These are phyloP conservation scores for Phalaenopsis equestris DNA, from an alignment of 106 monocot genomes.

Conservation along the genomic window DNA sequence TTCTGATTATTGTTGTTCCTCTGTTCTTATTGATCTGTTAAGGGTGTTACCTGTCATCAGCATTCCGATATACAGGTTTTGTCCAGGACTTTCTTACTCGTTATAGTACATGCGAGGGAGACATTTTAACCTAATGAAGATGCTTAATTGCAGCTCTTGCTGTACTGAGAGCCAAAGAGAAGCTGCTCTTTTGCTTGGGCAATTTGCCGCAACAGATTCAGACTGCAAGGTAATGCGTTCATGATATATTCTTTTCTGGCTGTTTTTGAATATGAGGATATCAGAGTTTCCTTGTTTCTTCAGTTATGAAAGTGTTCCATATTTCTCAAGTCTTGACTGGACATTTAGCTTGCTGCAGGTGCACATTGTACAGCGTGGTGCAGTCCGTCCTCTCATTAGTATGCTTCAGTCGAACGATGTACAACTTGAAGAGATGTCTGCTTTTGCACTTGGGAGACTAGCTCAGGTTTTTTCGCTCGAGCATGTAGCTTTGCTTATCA, in stretches of 20 bases:
- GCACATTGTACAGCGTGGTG: conserved; percentile 94
- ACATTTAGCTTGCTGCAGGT: conserved; percentile 40
- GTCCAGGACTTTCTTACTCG: background rate
- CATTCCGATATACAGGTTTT: background rate
- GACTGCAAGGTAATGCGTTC: conserved; percentile 83
- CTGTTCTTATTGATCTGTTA: background rate
- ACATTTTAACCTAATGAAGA: conserved; percentile 6
- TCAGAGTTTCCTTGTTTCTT: background rate
- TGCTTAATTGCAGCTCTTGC: conserved; percentile 60
- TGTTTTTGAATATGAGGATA: background rate
- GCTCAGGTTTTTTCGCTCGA: conserved; percentile 60
- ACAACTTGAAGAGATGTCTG: conserved; percentile 96
- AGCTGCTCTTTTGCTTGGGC: conserved; percentile 90
- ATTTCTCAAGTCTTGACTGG: background rate
- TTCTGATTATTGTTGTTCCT: background rate
- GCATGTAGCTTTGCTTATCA: background rate
- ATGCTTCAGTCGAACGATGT: conserved; percentile 95
- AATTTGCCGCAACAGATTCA: conserved; percentile 98
- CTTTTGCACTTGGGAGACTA: conserved; percentile 98
- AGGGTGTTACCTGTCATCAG: background rate
- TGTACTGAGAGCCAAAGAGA: conserved; percentile 97
- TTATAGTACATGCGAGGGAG: background rate
- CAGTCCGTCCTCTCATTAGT: conserved; percentile 77
- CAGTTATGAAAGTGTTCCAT: background rate
- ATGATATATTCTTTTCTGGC: background rate